Evolutionary conservation across 257 asterid species (phyloP).

Genomic region (Solanum paucissectum): DNA sequence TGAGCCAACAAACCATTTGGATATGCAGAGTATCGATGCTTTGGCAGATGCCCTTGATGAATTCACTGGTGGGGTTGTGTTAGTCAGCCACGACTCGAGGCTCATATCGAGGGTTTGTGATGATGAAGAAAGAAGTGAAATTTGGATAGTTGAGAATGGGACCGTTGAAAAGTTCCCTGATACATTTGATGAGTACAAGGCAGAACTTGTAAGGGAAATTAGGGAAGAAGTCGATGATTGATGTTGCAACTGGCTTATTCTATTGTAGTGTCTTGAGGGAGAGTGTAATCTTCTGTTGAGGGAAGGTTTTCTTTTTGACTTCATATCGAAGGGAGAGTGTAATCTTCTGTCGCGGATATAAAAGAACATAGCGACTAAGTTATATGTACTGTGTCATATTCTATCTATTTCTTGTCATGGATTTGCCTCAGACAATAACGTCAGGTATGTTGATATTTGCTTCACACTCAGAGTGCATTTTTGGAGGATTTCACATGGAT

Average conservation of each 20-base stretch:
- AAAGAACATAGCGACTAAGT: not conserved
- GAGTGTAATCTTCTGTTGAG: not conserved
- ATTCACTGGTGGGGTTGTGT: slow-evolving; percentile 15
- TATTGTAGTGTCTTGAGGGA: not conserved
- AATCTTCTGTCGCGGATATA: not conserved
- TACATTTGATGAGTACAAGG: slow-evolving; percentile 30
- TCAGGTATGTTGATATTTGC: not conserved
- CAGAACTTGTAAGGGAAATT: slow-evolving; percentile 26
- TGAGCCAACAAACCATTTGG: slow-evolving; percentile 34
- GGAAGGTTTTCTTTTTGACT: not conserved
- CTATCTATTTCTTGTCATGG: not conserved
- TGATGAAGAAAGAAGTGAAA: slow-evolving; percentile 31
- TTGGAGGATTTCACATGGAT: not conserved
- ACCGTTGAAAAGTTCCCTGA: slow-evolving; percentile 22
- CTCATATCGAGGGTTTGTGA: slow-evolving; percentile 32
- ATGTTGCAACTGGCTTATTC: not conserved
- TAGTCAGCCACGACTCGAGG: slow-evolving; percentile 37
- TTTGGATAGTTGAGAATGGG: slow-evolving; percentile 38
- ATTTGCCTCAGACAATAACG: not conserved
- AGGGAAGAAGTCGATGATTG: slow-evolving; percentile 37
- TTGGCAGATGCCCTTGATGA: slow-evolving; percentile 23
- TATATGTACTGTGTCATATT: not conserved
- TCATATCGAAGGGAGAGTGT: not conserved
- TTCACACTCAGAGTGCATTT: not conserved
- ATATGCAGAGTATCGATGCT: slow-evolving; percentile 33